Percentiles rank a stretch among this genome's conserved stretches.
Evolutionary conservation across 179 eudicot genomes (phyloP).

Genomic region (Corrigiola litoralis): DNA sequence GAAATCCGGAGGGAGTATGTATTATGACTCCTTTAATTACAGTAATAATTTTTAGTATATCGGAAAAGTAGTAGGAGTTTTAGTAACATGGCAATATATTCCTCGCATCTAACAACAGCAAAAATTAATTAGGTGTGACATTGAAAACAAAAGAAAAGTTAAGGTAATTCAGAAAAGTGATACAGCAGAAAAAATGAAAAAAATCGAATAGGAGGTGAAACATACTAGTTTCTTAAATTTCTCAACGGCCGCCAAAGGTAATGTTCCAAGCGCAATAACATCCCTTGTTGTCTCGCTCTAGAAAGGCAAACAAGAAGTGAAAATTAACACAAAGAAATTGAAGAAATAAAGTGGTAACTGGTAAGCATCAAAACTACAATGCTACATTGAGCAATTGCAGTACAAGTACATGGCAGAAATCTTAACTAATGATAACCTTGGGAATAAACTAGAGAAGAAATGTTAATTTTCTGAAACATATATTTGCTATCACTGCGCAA

Average conservation of each 20-base stretch:
- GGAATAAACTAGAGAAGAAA: too few species aligned
- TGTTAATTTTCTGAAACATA: too few species aligned
- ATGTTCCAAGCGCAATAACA: conserved; percentile 81
- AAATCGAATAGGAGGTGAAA: conserved; percentile 19
- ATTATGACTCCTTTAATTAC: too few species aligned
- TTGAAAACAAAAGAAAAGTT: neutral
- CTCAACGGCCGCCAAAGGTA: conserved; percentile 79
- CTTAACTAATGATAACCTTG: too few species aligned
- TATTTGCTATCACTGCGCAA: too few species aligned
- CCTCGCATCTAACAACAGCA: too few species aligned
- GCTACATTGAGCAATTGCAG: neutral
- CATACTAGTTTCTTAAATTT: conserved; percentile 81
- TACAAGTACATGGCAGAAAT: neutral
- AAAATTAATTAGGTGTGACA: neutral
- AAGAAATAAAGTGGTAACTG: neutral
- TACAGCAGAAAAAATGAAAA: neutral
- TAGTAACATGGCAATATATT: too few species aligned
- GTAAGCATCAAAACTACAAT: neutral
- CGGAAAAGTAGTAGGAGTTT: too few species aligned
- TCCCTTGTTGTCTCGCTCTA: conserved; percentile 86
- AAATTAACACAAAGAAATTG: neutral
- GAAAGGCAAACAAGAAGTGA: conserved; percentile 18
- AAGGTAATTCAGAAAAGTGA: neutral
- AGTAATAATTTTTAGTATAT: too few species aligned
- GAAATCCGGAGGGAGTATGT: too few species aligned